Base-by-base conservation (phyloP, 2,329 filamentous ascomycete species). In the Aspergillus aculeatus region DNA sequence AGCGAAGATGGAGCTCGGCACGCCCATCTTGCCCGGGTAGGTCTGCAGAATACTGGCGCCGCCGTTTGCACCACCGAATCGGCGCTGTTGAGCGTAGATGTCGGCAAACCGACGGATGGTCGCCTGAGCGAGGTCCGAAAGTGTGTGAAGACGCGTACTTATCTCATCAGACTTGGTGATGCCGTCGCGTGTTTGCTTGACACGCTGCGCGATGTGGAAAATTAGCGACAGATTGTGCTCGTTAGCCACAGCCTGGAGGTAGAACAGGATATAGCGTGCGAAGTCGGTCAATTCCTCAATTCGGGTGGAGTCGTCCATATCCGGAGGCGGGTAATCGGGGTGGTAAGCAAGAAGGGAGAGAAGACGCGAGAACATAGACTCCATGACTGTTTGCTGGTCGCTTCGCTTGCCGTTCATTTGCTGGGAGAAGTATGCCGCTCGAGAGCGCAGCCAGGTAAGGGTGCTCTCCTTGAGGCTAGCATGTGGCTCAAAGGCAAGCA, bases 331-430 rank as follows among this genome's bases (percentile, higher is more conserved):
- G 59, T 94, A 97, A 74, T 99, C 95, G 1, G 93, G 93, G 73
- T 99, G 95, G 73, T 98, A 94, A 5, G 94, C 93, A 48, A 99
- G 83, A 48, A 99, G 80, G 52, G 92, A 95, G 55, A 99, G 82
- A 35, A 98, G 83, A 9, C 95, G 87, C 26, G 90, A 87, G 72
- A 98, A 90, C 12, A 89, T 84, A 23, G 87, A 85, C 75, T 98
- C 94, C 80, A 99, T 86, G 7, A 89, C 83, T 10, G 83, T 86
- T 23, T 62, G 59, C 57, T 86, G 82, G 83, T 81, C 58, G 77
- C 61, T 70, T 60, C 71, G 70, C 67, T 77, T 73, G 51, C 71
- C 69, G 49, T 64, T 72, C 11, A 67, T 65, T 59, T 78, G 76
- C 54, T 82, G 78, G 2, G 81, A 77, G 69, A 90, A 91, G 57